Conservation (phyloP, 116 monocot species). For the Phalaenopsis hybrid region DNA sequence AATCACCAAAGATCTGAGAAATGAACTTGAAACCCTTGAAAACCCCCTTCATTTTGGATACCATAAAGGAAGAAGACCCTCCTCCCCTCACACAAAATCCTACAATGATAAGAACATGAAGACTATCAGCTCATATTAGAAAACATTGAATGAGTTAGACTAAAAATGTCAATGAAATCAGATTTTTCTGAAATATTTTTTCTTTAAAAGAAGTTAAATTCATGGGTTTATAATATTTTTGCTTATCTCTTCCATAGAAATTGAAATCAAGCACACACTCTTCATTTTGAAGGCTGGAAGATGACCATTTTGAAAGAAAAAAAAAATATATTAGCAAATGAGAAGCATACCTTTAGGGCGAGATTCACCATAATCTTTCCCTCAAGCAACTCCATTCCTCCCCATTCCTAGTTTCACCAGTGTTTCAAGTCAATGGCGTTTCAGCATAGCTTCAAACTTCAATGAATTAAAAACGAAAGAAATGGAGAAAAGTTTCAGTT, state of each 20-base stretch:
- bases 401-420: not conserved
- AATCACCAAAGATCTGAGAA: constrained; percentile 77
- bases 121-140: not conserved
- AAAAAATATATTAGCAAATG: not conserved
- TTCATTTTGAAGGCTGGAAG: not conserved
- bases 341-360: not conserved
- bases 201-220: too few relatives aligned
- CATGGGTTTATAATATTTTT: too few relatives aligned
- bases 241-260: not conserved
- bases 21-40: constrained; percentile 78
- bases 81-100: not conserved
- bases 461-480: not conserved
- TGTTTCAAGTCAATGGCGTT: not conserved
- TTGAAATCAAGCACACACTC: not conserved
- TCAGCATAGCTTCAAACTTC: not conserved
- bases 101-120: not conserved
- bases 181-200: too few relatives aligned
- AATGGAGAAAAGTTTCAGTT: not conserved
- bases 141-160: too few relatives aligned
- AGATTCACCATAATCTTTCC: not conserved
- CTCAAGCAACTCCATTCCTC: not conserved
- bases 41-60: constrained; percentile 71
- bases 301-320: not conserved
- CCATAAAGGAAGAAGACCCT: constrained; percentile 6
- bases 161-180: too few relatives aligned